Conservation (phyloP, 371 early-diverging fungal genomes). For the Zychaea mexicana region DNA sequence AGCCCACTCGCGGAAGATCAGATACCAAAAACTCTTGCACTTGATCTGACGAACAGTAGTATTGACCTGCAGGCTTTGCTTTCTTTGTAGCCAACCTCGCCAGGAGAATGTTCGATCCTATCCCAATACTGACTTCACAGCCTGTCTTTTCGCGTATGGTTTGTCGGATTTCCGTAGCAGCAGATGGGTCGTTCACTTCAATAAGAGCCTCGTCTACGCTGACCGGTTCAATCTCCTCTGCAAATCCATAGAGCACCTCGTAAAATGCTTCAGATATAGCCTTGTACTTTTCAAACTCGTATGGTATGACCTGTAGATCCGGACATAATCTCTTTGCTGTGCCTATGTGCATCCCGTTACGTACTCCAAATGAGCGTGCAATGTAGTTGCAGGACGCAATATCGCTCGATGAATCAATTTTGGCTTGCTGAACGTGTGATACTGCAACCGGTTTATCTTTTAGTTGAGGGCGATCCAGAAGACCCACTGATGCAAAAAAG, state of each 20-base stretch:
- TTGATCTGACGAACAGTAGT: constrained; percentile 33
- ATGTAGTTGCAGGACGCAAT: constrained; percentile 80
- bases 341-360: constrained; percentile 71
- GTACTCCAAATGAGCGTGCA: constrained; percentile 71
- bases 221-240: constrained; percentile 78
- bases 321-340: constrained; percentile 67
- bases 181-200: constrained; percentile 56
- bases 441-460: constrained; percentile 60
- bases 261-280: constrained; percentile 70
- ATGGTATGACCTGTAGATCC: constrained; percentile 62
- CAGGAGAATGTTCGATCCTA: constrained; percentile 74
- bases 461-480: constrained; percentile 69
- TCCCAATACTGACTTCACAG: constrained; percentile 77
- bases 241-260: constrained; percentile 60
- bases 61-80: constrained; percentile 85
- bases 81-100: constrained; percentile 76
- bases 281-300: constrained; percentile 84
- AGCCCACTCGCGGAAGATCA: constrained; percentile 54
- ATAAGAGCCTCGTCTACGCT: constrained; percentile 82
- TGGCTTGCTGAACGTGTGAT: constrained; percentile 33
- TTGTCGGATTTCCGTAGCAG: constrained; percentile 29
- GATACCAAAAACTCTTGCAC: constrained; percentile 39
- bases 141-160: constrained; percentile 58
- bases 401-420: constrained; percentile 40
- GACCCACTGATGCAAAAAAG: constrained; percentile 87